Base-by-base conservation (phyloP, 352 stramenopile species). In the Globisporangium parvum region DNA sequence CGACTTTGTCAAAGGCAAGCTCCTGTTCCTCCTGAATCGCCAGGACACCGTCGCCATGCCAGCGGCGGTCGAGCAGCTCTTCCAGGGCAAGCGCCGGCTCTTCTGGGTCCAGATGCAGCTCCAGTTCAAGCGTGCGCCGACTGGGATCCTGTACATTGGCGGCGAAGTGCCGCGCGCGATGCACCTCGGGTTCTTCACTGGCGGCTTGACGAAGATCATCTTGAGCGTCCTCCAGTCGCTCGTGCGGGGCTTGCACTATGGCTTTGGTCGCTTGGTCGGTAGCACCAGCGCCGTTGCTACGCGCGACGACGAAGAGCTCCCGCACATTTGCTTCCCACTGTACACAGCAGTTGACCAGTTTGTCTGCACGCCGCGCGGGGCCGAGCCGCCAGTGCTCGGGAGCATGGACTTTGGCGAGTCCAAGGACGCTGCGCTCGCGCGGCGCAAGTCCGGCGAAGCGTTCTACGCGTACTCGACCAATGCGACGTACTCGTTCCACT, bases 51-150 rank as follows among this genome's bases (percentile, higher is more conserved):
- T 59, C 15, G 56, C 65, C 21, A 20, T 62, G 12, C 49, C 63
- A 0, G 28, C 53, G 41, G 46, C 40, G 9, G 21, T 62, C 21
- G 35, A 48, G 18, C 20, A 0, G 15, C 23, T 84, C 26, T 88
- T 88, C 35, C 44, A 63, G 17, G 75, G 75, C 40, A 78, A 79
- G 21, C 63, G 61, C 1, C 69, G 73, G 1, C 63, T 84, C 18
- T 88, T 88, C 51, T 86, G 78, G 78, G 67, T 87, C 11, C 78
- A 88, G 42, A 26, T 87, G 21, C 75, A 88, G 60, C 64, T 85
- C 1, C 73, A 81, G 35, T 88, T 88, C 67, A 88, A 88, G 59
- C 65, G 81, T 52, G 47, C 58, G 24, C 75, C 78, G 17, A 59
- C 66, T 0, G 73, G 75, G 1, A 71, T 82, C 35, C 40, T 88